phyloP scores from a whole-genome alignment of 371 early-diverging fungal genomes.

The Apophysomyces ossiformis region DNA sequence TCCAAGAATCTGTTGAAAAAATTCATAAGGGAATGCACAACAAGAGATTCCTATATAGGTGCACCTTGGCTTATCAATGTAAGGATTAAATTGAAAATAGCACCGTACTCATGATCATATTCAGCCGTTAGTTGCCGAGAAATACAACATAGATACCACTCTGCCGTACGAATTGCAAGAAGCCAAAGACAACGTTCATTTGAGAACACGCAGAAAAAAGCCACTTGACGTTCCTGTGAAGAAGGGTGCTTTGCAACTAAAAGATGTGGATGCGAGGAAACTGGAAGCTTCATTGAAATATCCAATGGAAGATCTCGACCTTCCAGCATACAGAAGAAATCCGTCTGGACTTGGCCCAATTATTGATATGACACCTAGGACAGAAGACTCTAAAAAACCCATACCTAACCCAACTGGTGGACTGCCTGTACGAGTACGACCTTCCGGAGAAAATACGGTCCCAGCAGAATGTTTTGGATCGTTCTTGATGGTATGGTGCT shows the following conservation, averaged over 20 bases:
- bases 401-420: slow-evolving; percentile 42
- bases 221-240: slow-evolving; percentile 17
- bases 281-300: slow-evolving; percentile 52
- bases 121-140: slow-evolving; percentile 46
- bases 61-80: slow-evolving; percentile 79
- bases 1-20: slow-evolving; percentile 74
- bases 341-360: slow-evolving; percentile 35
- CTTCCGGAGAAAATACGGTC: slow-evolving; percentile 28
- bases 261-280: slow-evolving; percentile 29
- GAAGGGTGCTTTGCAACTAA: slow-evolving; percentile 19
- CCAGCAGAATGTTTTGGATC: slow-evolving; percentile 38
- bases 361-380: slow-evolving; percentile 41
- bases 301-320: slow-evolving; percentile 66
- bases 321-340: slow-evolving; percentile 43
- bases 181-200: slow-evolving; percentile 45
- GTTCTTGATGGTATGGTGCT: slow-evolving; percentile 52
- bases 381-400: slow-evolving; percentile 8
- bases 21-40: slow-evolving; percentile 69
- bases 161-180: slow-evolving; percentile 53
- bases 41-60: slow-evolving; percentile 70
- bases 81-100: slow-evolving; percentile 2
- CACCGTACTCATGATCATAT: neutral
- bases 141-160: slow-evolving; percentile 54
- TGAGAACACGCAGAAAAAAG: slow-evolving; percentile 54
- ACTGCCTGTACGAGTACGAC: slow-evolving; percentile 28